phyloP scores from a whole-genome alignment of 2,329 filamentous ascomycete genomes.

The Penicillium sp. region DNA sequence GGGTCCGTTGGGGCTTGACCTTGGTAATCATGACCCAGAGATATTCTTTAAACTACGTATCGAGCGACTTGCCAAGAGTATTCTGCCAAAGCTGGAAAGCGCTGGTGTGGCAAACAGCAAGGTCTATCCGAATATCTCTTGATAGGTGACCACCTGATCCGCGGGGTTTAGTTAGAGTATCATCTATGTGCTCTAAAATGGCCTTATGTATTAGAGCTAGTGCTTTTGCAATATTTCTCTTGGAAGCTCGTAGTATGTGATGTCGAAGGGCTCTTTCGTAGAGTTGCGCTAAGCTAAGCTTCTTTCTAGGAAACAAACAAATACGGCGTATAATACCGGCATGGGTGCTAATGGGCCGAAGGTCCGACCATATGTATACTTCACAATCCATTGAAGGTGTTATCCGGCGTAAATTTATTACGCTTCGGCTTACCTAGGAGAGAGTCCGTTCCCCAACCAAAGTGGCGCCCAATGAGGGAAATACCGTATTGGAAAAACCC shows the following conservation, averaged over 20 bases:
- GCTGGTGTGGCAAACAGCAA: neutral
- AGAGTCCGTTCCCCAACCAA: too few species aligned
- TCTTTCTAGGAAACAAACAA: neutral
- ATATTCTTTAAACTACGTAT: neutral
- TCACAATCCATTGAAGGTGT: neutral
- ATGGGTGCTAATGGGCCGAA: neutral
- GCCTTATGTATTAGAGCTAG: neutral
- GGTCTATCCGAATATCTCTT: constrained; percentile 14
- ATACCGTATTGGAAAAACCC: too few species aligned
- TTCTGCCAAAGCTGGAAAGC: neutral
- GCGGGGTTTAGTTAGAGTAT: constrained; percentile 16
- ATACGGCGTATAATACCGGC: neutral
- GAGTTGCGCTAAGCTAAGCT: neutral
- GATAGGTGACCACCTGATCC: neutral
- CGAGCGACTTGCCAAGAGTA: neutral
- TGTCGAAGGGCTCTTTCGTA: neutral
- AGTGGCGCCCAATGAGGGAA: too few species aligned
- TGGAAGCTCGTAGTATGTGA: neutral
- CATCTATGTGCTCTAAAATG: constrained; percentile 2
- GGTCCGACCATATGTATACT: constrained; percentile 3
- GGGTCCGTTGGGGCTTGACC: neutral
- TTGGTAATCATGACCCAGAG: constrained; percentile 8
- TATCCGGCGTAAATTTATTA: too few species aligned
- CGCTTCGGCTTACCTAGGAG: too few species aligned
- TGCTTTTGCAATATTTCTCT: neutral